Evolutionary conservation across 2,329 filamentous ascomycete genomes (phyloP).

Genomic region (Aspergillus persii): DNA sequence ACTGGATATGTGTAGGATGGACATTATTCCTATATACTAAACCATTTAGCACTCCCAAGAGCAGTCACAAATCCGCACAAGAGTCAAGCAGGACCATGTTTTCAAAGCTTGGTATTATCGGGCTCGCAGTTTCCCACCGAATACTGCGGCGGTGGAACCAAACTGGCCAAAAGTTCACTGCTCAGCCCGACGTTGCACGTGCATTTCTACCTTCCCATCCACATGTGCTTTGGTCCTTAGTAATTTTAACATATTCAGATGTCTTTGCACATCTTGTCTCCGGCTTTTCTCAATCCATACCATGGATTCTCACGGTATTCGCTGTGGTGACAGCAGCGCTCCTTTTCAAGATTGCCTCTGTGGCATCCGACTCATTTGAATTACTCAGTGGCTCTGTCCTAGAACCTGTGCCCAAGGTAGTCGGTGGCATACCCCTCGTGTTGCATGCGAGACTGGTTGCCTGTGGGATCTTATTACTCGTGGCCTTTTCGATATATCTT

Average conservation of each 20-base stretch:
- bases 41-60: slow-evolving; percentile 17
- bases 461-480: slow-evolving; percentile 39
- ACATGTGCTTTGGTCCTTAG: slow-evolving; percentile 69
- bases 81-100: slow-evolving; percentile 5
- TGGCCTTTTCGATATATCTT: slow-evolving; percentile 24
- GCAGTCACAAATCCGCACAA: not conserved
- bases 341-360: slow-evolving; percentile 87
- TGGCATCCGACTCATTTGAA: slow-evolving; percentile 82
- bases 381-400: slow-evolving; percentile 53
- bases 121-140: slow-evolving; percentile 62
- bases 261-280: slow-evolving; percentile 47
- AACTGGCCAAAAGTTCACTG: slow-evolving; percentile 92
- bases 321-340: slow-evolving; percentile 58
- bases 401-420: slow-evolving; percentile 33
- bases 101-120: slow-evolving; percentile 28
- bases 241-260: slow-evolving; percentile 67
- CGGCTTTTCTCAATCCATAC: slow-evolving; percentile 25
- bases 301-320: slow-evolving; percentile 34
- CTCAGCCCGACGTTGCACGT: slow-evolving; percentile 82
- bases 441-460: slow-evolving; percentile 54
- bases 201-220: slow-evolving; percentile 64
- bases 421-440: slow-evolving; percentile 45
- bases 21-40: slow-evolving; percentile 49
- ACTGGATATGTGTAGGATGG: slow-evolving; percentile 67
- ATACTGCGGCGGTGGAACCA: slow-evolving; percentile 85